These are phyloP conservation scores for Eudorina sp. DNA, from an alignment of 139 green algal genomes.

Conservation along the genomic window DNA sequence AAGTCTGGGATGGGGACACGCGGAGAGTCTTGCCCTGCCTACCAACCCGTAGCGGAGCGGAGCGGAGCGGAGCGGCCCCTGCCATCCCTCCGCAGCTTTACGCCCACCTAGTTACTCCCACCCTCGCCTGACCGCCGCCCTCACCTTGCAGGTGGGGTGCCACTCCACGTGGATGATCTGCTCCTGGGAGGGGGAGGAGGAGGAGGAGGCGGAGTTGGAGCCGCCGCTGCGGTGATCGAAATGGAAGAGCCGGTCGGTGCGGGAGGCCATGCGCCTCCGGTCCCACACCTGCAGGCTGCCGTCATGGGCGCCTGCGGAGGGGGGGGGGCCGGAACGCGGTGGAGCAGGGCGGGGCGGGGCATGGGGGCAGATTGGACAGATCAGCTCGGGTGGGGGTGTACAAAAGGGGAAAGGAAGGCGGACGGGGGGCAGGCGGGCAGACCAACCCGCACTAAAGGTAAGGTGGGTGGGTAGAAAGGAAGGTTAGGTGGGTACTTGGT, in stretches of 20 bases:
- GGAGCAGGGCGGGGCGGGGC: no score
- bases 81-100: neutral
- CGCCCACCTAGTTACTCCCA: neutral
- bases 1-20: neutral
- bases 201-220: no score
- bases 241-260: slow-evolving; percentile 17
- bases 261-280: slow-evolving; percentile 65
- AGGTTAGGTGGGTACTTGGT: no score
- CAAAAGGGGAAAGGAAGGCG: no score
- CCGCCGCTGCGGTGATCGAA: slow-evolving; percentile 57
- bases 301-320: slow-evolving; percentile 79
- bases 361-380: no score
- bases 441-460: no score
- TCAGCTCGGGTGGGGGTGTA: neutral
- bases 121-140: no score
- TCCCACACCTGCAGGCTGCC: slow-evolving; percentile 90
- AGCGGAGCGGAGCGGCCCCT: no score
- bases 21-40: neutral
- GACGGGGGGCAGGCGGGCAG: neutral
- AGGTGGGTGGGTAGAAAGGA: no score
- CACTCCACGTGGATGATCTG: slow-evolving; percentile 88
- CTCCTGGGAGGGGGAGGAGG: slow-evolving; percentile 51
- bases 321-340: neutral
- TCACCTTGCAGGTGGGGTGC: slow-evolving; percentile 62
- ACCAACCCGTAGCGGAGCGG: neutral